Evolutionary conservation across 2,329 filamentous ascomycete genomes (phyloP).

Genomic region (Macrophomina tecta): DNA sequence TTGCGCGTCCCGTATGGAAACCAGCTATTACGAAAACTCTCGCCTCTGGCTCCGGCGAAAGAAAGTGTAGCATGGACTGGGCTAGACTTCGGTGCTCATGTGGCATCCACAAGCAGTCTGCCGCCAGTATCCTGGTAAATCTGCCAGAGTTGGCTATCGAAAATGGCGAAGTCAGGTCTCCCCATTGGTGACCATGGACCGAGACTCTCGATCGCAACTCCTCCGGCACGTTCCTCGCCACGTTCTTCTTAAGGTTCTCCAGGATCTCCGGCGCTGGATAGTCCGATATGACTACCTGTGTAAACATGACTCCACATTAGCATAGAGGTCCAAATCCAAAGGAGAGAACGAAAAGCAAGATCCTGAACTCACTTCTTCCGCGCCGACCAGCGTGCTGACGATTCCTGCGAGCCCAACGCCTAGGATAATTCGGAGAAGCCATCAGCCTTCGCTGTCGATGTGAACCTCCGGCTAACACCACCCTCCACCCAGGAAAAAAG

Average conservation of each 20-base stretch:
- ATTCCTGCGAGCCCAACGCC: constrained; percentile 57
- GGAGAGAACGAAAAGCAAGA: neutral
- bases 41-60: constrained; percentile 53
- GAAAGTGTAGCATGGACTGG: constrained; percentile 67
- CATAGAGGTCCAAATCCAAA: neutral
- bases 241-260: constrained; percentile 63
- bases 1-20: constrained; percentile 73
- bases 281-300: constrained; percentile 66
- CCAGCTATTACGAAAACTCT: constrained; percentile 71
- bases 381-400: constrained; percentile 52
- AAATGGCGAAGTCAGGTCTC: constrained; percentile 55
- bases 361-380: constrained; percentile 45
- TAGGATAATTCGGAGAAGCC: constrained; percentile 30
- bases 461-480: no score
- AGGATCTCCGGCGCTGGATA: constrained; percentile 69
- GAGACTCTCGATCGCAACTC: constrained; percentile 45
- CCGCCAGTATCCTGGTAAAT: constrained; percentile 70
- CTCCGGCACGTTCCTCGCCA: constrained; percentile 57
- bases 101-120: constrained; percentile 79
- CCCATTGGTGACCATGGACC: constrained; percentile 71
- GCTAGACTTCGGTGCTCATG: constrained; percentile 72
- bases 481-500: no score
- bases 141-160: constrained; percentile 42
- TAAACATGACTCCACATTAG: constrained; percentile 42
- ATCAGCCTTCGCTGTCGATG: constrained; percentile 30